phyloP scores from a whole-genome alignment of 1,284 basidiomycete species.

The Farysia itapuensis region DNA sequence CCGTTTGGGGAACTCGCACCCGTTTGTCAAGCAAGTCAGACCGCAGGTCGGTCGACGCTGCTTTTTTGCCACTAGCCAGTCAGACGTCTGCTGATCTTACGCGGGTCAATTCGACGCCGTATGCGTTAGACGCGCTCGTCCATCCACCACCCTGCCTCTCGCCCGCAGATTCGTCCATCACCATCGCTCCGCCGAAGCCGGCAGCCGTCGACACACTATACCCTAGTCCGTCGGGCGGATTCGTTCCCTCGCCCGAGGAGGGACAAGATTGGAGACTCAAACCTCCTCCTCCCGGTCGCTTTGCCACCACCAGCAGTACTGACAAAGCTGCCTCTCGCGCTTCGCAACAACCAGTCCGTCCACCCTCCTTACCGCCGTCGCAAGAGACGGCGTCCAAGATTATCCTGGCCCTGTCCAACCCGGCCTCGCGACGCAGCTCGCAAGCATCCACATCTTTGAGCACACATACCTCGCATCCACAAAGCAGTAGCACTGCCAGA shows the following conservation, averaged over 20 bases:
- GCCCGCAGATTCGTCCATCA: slow-evolving; percentile 13
- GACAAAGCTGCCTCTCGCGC: slow-evolving; percentile 1
- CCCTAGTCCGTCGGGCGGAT: slow-evolving; percentile 41
- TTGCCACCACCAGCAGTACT: neutral
- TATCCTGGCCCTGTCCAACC: slow-evolving; percentile 17
- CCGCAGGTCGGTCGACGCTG: slow-evolving; percentile 33
- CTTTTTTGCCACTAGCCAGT: slow-evolving; percentile 17
- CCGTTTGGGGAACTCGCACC: neutral
- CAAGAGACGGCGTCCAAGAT: slow-evolving; percentile 37
- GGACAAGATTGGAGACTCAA: slow-evolving; percentile 45
- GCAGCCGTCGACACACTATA: slow-evolving; percentile 40
- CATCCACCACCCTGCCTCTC: too few relatives aligned
- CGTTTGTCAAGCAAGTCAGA: slow-evolving; percentile 5
- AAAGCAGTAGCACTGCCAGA: too few relatives aligned
- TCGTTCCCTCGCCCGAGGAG: slow-evolving; percentile 42
- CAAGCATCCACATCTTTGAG: slow-evolving; percentile 14
- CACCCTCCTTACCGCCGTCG: slow-evolving; percentile 25
- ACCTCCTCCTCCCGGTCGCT: slow-evolving; percentile 33
- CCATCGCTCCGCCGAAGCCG: slow-evolving; percentile 36
- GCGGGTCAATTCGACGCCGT: slow-evolving; percentile 32
- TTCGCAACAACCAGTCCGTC: slow-evolving; percentile 13
- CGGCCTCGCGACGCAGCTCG: slow-evolving; percentile 22
- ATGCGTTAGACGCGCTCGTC: slow-evolving; percentile 12
- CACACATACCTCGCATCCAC: too few relatives aligned
- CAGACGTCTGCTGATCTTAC: slow-evolving; percentile 19